Evolutionary conservation across 331 rosid species (phyloP).

Genomic region (Erythrophleum ivorense): DNA sequence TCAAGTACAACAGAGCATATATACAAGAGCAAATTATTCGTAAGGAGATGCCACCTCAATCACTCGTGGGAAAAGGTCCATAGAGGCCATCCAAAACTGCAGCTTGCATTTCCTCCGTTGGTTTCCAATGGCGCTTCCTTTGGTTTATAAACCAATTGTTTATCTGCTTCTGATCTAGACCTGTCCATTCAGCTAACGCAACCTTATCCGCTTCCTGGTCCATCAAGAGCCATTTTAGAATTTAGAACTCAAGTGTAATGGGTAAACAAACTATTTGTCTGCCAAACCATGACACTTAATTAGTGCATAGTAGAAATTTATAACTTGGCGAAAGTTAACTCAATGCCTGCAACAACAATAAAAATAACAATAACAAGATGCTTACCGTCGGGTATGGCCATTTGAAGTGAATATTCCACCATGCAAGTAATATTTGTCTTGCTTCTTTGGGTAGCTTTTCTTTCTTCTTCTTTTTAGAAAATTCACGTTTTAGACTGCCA

Average conservation of each 20-base stretch:
- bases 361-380: not conserved
- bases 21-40: not conserved
- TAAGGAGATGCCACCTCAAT: constrained; percentile 15
- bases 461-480: constrained; percentile 68
- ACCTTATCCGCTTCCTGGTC: constrained; percentile 68
- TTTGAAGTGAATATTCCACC: constrained; percentile 81
- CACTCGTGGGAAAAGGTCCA: constrained; percentile 46
- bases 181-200: constrained; percentile 65
- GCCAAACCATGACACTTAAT: not conserved
- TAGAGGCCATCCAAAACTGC: constrained; percentile 56
- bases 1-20: not conserved
- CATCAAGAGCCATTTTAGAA: not conserved
- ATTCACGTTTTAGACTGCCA: constrained; percentile 63
- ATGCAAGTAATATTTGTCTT: constrained; percentile 59
- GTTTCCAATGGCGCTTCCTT: constrained; percentile 91
- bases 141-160: constrained; percentile 89
- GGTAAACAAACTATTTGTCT: not conserved
- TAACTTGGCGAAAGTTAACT: too few relatives aligned
- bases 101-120: constrained; percentile 62
- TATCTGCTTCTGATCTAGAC: constrained; percentile 74
- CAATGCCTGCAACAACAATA: not conserved
- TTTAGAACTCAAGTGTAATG: not conserved
- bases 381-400: constrained; percentile 94
- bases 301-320: not conserved
- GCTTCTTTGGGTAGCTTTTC: constrained; percentile 81